A percentile compares a stretch with the other conserved stretches of the same genome.
These are phyloP conservation scores for Yamadazyma sp. DNA, from an alignment of 1,139 yeast species.

Conservation along the genomic window DNA sequence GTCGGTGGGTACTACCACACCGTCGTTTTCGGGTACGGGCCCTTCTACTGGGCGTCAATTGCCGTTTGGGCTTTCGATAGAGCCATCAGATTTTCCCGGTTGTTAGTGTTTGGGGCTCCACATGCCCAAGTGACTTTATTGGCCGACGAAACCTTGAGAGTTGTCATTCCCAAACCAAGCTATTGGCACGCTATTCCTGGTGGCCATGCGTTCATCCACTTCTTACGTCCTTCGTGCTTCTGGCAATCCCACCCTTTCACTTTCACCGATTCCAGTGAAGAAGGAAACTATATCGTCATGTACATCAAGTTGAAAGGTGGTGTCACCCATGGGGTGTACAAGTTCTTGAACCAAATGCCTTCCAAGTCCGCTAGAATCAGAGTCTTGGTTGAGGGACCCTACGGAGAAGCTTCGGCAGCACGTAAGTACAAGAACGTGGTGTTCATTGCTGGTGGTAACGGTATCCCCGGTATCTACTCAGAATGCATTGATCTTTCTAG, in stretches of 20 bases:
- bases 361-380: conserved; percentile 25
- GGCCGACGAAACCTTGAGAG: conserved; percentile 39
- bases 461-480: conserved; percentile 44
- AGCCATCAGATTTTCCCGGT: conserved; percentile 29
- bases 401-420: conserved; percentile 32
- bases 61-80: conserved; percentile 47
- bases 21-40: conserved; percentile 31
- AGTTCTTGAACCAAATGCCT: conserved; percentile 26
- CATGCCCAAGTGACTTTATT: conserved; percentile 32
- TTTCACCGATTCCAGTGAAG: conserved; percentile 24
- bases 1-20: conserved; percentile 41
- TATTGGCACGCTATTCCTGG: conserved; percentile 45
- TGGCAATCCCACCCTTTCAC: conserved; percentile 42
- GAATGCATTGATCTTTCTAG: conserved; percentile 20
- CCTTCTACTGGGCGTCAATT: conserved; percentile 34
- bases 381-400: conserved; percentile 40
- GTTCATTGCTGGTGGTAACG: conserved; percentile 41
- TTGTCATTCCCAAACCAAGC: conserved; percentile 36
- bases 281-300: conserved; percentile 23
- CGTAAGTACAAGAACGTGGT: conserved; percentile 29
- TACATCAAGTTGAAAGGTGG: conserved; percentile 35
- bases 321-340: conserved; percentile 28
- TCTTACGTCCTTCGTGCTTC: conserved; percentile 44
- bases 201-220: conserved; percentile 48
- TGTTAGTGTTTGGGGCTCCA: conserved; percentile 35